phyloP scores from a whole-genome alignment of 306 rosid species.

The Senna siamea region DNA sequence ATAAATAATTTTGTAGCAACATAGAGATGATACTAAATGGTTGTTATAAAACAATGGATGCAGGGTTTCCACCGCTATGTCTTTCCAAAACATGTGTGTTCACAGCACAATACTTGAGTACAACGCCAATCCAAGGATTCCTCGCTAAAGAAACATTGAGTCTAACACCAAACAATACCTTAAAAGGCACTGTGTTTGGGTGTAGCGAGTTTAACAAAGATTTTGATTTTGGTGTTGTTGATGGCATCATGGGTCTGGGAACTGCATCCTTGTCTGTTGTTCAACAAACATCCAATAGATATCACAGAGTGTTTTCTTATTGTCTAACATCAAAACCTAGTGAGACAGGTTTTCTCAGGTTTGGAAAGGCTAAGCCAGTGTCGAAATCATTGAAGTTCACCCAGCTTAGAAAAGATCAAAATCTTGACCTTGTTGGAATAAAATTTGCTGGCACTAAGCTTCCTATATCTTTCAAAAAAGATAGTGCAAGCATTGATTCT shows the following conservation, averaged over 20 bases:
- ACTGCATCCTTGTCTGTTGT: not conserved
- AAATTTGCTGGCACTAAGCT: not conserved
- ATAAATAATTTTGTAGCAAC: too few relatives aligned
- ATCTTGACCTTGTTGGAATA: not conserved
- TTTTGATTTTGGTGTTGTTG: not conserved
- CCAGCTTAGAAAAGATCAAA: not conserved
- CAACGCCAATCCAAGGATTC: not conserved
- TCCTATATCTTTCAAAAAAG: not conserved
- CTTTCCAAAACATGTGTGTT: not conserved
- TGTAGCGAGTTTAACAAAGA: not conserved
- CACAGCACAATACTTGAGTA: not conserved
- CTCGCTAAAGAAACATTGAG: not conserved
- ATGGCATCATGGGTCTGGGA: too few relatives aligned
- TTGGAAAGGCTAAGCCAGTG: not conserved
- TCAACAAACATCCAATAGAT: not conserved
- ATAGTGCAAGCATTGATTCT: not conserved
- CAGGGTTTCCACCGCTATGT: not conserved
- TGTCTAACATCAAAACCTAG: not conserved
- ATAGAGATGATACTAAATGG: not conserved
- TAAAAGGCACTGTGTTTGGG: not conserved
- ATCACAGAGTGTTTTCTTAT: not conserved
- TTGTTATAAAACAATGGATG: not conserved
- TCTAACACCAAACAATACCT: not conserved
- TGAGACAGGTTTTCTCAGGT: not conserved
- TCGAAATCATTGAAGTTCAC: not conserved